A percentile compares a stretch with the other conserved stretches of the same genome.
phyloP scores from a whole-genome alignment of 2,329 filamentous ascomycete genomes.

The Scytalidium sp. region DNA sequence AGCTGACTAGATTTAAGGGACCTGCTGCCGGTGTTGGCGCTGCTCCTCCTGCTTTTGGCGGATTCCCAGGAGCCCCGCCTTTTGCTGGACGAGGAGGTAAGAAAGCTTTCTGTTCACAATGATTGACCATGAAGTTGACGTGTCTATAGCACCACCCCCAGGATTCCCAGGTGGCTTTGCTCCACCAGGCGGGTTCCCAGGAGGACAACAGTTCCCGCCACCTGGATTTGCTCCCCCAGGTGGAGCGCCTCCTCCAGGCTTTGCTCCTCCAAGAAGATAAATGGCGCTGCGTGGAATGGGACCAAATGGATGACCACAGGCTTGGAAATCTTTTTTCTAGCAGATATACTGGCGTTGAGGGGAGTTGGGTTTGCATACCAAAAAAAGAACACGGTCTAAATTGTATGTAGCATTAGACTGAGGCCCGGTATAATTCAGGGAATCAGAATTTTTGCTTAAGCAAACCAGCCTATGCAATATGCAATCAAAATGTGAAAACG shows the following conservation, averaged over 20 bases:
- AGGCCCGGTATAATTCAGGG: neutral
- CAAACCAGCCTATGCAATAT: neutral
- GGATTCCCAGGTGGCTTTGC: slow-evolving; percentile 50
- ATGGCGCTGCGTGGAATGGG: slow-evolving; percentile 3
- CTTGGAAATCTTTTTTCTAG: slow-evolving; percentile 17
- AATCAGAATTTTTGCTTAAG: neutral
- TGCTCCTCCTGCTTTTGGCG: slow-evolving; percentile 57
- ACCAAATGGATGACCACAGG: slow-evolving; percentile 12
- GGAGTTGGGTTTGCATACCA: slow-evolving; percentile 26
- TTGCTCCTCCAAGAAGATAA: slow-evolving; percentile 33
- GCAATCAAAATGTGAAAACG: too few relatives aligned
- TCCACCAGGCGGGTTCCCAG: slow-evolving; percentile 47
- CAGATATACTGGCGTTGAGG: slow-evolving; percentile 28
- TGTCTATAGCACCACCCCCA: slow-evolving; percentile 27
- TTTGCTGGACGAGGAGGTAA: slow-evolving; percentile 53
- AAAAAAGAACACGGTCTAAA: slow-evolving; percentile 17
- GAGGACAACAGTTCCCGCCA: slow-evolving; percentile 71
- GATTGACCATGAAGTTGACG: slow-evolving; percentile 3
- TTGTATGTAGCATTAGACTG: slow-evolving; percentile 27
- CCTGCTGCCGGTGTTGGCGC: slow-evolving; percentile 86
- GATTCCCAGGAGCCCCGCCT: slow-evolving; percentile 49
- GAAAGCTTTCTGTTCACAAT: slow-evolving; percentile 28
- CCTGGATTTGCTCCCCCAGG: slow-evolving; percentile 42
- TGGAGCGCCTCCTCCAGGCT: slow-evolving; percentile 42
- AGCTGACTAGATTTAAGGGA: slow-evolving; percentile 42